Evolutionary conservation across 495 filamentous ascomycete genomes (phyloP), one percentile per base, ranked within the genome.

Genomic region (Talaromyces wortmannii): DNA sequence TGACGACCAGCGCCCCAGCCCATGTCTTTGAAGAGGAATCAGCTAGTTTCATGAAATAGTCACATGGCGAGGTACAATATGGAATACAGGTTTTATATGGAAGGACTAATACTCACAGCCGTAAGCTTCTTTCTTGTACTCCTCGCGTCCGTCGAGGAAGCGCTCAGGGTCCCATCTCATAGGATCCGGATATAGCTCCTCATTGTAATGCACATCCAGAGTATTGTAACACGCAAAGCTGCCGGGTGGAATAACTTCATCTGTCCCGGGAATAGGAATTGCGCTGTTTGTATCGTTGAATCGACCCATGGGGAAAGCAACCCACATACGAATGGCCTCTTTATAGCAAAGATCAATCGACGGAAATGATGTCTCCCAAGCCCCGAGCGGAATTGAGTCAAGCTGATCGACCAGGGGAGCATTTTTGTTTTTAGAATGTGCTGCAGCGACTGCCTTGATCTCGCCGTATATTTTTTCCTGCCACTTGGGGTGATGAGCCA

Each of bases 1-100:
- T 81, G 74, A 29, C 73, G 58, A 0, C 61, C 75, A 3, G 55
- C 36, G 31, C 77, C 77, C 77, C 76, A 80, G 7, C 76, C 76
- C 5, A 78, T 12, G 8, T n/a, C 49, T 52, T 6, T 40, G 6
- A 17, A 23, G 12, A 52, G 5, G 6, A n/a, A 7, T 30, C n/a
- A 10, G 17, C 36, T 40, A 23, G 31, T 33, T 50, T 29, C 7
- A 13, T 40, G 13, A 40, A 2, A 5, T 10, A 40, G 13, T 10
- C 1, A 13, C 8, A 40, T 40, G 2, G 2, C 8, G 8, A 40
- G 2, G 36, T 10, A 40, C 13, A 5, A 40, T 1, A 5, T 2
- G 2, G 13, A 40, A 40, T 8, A 40, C 13, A 13, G 36, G 36
- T 13, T 4, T 23, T 4, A 2, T 23, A 23, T 2, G 23, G 4